Evolutionary conservation across 306 rosid genomes (phyloP), one percentile per base, ranked within the genome.

Genomic region (Vachellia pachyceras): DNA sequence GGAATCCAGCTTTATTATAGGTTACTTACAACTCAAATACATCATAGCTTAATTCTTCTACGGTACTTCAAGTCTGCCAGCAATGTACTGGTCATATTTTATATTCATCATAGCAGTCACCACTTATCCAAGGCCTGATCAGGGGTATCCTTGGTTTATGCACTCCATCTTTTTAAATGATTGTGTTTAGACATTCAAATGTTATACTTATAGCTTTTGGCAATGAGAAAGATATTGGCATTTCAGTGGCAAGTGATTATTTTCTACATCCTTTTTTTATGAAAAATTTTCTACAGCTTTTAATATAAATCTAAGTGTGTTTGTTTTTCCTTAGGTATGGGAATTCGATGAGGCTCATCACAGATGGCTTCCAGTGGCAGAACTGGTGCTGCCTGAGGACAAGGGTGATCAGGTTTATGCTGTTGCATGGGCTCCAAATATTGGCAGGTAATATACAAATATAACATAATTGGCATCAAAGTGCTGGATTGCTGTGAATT

Each of bases 301-400:
- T 79, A n/a, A 55, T 55, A n/a, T 68, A 5, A 49, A 5, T 79
- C 17, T 75, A 60, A 71, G 3, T 20, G 4, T 8, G 63, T 17
- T 20, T 68, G 50, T 46, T 52, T 73, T 65, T 44, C 80, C 33
- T 39, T 80, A 93, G 99, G 91, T 95, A 63, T 95, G 97, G 98
- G 97, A 95, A 82, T 93, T 95, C 83, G 96, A 95, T 86, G 91
- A 89, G 76, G 96, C 90, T 88, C 99, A 95, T 84, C 99, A 90
- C 76, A 91, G 97, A 90, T 93, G 99, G 99, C 94, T 93, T 82
- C 99, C 98, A 12, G 97, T 95, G 75, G 97, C 99, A 57, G 96
- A 93, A 85, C 65, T 95, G 90, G 92, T 90, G n/a, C 78, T 82
- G 63, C 84, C 91, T 36, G 92, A 73, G 67, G 92, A 93, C 67